phyloP scores from a whole-genome alignment of 129 eudicot species.

The Arctium minus region DNA sequence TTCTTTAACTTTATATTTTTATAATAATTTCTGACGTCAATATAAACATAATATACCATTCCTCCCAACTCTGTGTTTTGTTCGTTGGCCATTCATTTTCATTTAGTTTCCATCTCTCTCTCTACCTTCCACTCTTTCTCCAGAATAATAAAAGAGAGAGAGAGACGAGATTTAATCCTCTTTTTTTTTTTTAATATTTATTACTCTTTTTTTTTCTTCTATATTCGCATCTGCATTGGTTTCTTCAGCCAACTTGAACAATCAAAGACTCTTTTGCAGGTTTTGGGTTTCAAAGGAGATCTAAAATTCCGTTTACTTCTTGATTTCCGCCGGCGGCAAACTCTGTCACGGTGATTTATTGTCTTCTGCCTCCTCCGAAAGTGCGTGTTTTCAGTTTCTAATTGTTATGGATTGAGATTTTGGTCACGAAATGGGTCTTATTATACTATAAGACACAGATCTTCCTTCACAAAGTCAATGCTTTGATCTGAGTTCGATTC shows the following conservation, averaged over 20 bases:
- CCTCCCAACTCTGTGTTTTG: conserved; percentile 15
- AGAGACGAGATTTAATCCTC: not conserved
- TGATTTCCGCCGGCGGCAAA: not conserved
- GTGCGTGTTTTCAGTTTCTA: not conserved
- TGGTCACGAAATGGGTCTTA: not conserved
- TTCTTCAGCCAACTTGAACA: conserved; percentile 12
- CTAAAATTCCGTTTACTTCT: conserved; percentile 14
- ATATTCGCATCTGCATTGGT: conserved; percentile 31
- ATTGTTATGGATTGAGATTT: not conserved
- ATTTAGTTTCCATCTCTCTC: conserved; percentile 21
- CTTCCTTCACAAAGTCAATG: conserved; percentile 12
- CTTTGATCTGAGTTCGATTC: conserved; percentile 19
- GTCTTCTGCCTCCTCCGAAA: not conserved
- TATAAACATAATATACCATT: not conserved
- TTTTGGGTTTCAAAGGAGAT: conserved; percentile 23
- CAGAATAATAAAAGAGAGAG: conserved; percentile 16
- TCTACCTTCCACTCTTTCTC: conserved; percentile 41
- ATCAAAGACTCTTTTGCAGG: not conserved
- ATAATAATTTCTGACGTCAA: not conserved
- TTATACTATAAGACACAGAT: conserved; percentile 7
- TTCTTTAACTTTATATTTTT: not conserved
- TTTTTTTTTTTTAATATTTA: not conserved
- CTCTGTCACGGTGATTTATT: not conserved
- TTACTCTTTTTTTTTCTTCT: not conserved
- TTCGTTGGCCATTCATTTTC: conserved; percentile 53